Conservation (phyloP, 371 early-diverging fungal genomes). For the Rhizoclosmatium hyalinum region DNA sequence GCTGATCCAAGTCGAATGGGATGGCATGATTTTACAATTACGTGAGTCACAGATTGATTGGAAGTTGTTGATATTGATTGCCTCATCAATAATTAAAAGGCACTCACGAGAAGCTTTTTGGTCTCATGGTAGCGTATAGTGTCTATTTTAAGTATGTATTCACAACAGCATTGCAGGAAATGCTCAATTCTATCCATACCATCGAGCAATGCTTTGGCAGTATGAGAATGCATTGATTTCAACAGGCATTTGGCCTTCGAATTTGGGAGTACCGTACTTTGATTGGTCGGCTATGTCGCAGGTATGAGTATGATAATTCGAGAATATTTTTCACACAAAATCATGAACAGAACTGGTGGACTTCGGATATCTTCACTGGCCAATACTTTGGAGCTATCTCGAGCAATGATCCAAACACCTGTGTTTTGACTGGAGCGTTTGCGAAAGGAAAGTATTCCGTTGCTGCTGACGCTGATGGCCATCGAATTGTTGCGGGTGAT, state of each 20-base stretch:
- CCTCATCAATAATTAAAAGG: neutral
- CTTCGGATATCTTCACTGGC: constrained; percentile 13
- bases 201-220: constrained; percentile 33
- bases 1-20: constrained; percentile 9
- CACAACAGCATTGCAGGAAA: constrained; percentile 1
- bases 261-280: constrained; percentile 24
- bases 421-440: constrained; percentile 6
- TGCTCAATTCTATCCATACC: constrained; percentile 36
- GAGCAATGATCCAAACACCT: constrained; percentile 3
- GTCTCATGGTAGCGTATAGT: neutral
- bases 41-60: neutral
- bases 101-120: constrained; percentile 7
- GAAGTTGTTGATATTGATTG: too few relatives aligned
- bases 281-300: constrained; percentile 29
- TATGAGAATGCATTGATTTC: constrained; percentile 25
- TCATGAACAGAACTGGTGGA: constrained; percentile 26
- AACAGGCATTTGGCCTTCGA: constrained; percentile 23
- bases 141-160: neutral
- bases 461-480: constrained; percentile 2
- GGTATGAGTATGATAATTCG: constrained; percentile 1
- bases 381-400: neutral
- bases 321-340: neutral
- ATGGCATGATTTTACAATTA: constrained; percentile 22
- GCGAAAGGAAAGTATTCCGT: constrained; percentile 11
- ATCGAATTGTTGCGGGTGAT: neutral